Evolutionary conservation across 2,329 filamentous ascomycete genomes (phyloP).

Genomic region (Hymenoscyphus repandus): DNA sequence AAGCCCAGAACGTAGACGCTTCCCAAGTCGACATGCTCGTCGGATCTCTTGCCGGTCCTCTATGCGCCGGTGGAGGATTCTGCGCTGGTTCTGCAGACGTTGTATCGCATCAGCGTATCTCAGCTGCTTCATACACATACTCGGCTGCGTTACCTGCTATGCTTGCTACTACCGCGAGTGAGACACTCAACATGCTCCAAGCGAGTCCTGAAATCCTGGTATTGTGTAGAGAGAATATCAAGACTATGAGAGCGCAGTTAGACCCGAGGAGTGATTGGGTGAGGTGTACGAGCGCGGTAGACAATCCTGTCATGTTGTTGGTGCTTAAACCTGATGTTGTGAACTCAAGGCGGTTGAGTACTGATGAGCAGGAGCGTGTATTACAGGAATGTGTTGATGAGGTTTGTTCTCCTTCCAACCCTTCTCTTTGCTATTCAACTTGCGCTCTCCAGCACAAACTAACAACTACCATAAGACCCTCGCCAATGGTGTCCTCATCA

Average conservation of each 20-base stretch:
- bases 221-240: constrained; percentile 80
- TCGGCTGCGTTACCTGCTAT: constrained; percentile 92
- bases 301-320: constrained; percentile 85
- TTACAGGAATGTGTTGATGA: constrained; percentile 94
- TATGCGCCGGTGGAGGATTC: constrained; percentile 92
- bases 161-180: constrained; percentile 90
- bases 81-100: constrained; percentile 89
- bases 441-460: background rate
- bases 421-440: constrained; percentile 3
- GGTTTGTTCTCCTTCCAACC: constrained; percentile 46
- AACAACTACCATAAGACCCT: constrained; percentile 53
- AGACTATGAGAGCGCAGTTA: constrained; percentile 76
- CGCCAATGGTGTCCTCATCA: constrained; percentile 84
- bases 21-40: constrained; percentile 96
- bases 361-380: constrained; percentile 76
- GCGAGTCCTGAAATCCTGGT: constrained; percentile 76
- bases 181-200: constrained; percentile 81
- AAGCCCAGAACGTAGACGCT: constrained; percentile 93
- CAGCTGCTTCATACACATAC: constrained; percentile 87
- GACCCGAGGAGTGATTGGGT: constrained; percentile 95
- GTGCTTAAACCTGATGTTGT: constrained; percentile 80
- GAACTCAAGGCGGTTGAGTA: constrained; percentile 58
- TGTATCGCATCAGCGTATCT: constrained; percentile 92
- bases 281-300: constrained; percentile 68
- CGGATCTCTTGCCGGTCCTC: constrained; percentile 81